A percentile compares a stretch with the other conserved stretches of the same genome.
phyloP scores from a whole-genome alignment of 495 filamentous ascomycete species.

The Aspergillus nidulans region DNA sequence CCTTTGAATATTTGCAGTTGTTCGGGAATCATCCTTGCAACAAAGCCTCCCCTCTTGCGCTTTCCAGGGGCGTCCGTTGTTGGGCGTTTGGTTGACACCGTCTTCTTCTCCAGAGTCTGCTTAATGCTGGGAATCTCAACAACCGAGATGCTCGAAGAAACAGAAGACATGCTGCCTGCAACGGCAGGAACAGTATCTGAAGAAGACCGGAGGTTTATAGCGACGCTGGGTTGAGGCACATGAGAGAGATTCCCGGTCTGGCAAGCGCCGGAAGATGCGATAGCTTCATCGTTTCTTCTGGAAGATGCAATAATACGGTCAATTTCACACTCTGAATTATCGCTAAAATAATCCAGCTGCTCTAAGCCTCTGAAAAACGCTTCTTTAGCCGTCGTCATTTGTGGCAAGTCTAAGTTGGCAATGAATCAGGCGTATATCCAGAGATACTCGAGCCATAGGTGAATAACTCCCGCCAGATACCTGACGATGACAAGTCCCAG shows the following conservation, averaged over 20 bases:
- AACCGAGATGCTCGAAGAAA: background rate
- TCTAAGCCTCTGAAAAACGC: conserved; percentile 46
- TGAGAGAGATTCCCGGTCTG: background rate
- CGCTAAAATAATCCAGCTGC: conserved; percentile 36
- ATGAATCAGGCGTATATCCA: conserved; percentile 13
- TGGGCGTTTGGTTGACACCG: background rate
- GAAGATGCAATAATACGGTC: conserved; percentile 8
- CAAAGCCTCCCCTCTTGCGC: conserved; percentile 22
- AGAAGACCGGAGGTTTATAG: background rate
- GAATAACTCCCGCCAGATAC: background rate
- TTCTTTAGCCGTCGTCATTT: conserved; percentile 28
- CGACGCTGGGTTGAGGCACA: background rate
- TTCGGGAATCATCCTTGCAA: conserved; percentile 48
- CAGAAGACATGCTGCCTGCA: background rate
- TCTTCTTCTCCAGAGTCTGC: conserved; percentile 4
- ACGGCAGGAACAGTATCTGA: background rate
- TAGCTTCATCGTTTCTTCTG: background rate
- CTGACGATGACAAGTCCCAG: background rate
- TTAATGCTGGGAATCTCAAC: background rate
- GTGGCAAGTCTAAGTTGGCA: conserved; percentile 19
- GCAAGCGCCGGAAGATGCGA: background rate
- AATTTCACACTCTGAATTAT: conserved; percentile 23
- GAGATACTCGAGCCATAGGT: conserved; percentile 16
- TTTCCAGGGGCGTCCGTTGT: conserved; percentile 4
- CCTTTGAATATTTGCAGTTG: conserved; percentile 61